phyloP scores from a whole-genome alignment of 352 stramenopile genomes.

The Globisporangium spiculum region DNA sequence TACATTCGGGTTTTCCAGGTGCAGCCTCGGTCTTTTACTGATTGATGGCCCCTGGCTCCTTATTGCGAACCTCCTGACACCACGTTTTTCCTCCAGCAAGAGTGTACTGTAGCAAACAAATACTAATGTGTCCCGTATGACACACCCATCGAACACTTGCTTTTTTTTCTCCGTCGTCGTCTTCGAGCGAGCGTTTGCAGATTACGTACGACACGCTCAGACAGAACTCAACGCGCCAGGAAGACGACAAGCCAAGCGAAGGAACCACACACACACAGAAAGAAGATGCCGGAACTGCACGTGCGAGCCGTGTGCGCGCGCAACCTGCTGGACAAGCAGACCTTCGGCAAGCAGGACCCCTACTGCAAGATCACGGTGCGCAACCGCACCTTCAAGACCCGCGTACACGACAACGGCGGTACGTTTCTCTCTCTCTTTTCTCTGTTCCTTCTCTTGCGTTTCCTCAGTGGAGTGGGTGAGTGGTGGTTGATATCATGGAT shows the following conservation, averaged over 20 bases:
- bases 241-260: conserved; percentile 1
- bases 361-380: conserved; percentile 75
- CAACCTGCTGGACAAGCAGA: conserved; percentile 83
- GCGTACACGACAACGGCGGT: conserved; percentile 84
- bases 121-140: neutral
- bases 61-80: neutral
- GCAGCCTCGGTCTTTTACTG: neutral
- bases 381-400: conserved; percentile 63
- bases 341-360: conserved; percentile 81
- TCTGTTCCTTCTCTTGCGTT: neutral
- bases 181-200: too few species aligned
- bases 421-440: conserved; percentile 13
- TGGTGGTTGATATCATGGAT: neutral
- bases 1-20: neutral
- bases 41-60: neutral
- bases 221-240: neutral
- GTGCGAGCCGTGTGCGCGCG: conserved; percentile 73
- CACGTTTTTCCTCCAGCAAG: neutral
- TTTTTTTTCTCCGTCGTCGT: too few species aligned
- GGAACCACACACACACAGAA: neutral
- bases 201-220: neutral
- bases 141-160: neutral
- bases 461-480: neutral
- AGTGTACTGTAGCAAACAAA: neutral
- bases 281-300: conserved; percentile 62